These are phyloP conservation scores for Pseudonectria buxi DNA, from an alignment of 2,329 filamentous ascomycete species.

Conservation along the genomic window DNA sequence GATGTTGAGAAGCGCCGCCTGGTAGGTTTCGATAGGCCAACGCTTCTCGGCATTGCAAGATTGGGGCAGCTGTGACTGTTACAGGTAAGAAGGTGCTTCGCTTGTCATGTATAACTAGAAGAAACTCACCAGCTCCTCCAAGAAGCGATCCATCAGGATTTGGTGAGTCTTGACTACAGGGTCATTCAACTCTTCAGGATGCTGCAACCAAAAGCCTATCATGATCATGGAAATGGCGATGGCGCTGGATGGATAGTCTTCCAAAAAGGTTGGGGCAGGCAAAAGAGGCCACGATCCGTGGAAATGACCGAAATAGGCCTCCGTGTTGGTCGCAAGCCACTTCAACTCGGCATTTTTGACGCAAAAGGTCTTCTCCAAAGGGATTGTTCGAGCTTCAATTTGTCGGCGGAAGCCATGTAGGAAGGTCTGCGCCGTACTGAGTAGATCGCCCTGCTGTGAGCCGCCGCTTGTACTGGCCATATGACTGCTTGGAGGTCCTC, in stretches of 20 bases:
- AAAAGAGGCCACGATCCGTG: slow-evolving; percentile 37
- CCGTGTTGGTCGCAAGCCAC: slow-evolving; percentile 13
- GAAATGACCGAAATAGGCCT: slow-evolving; percentile 33
- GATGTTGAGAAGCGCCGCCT: slow-evolving; percentile 31
- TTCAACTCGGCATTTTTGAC: slow-evolving; percentile 6
- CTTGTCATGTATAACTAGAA: neutral
- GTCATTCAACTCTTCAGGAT: slow-evolving; percentile 19
- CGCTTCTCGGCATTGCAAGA: slow-evolving; percentile 11
- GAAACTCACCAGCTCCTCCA: slow-evolving; percentile 22
- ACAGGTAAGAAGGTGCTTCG: neutral
- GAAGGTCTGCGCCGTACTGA: slow-evolving; percentile 6
- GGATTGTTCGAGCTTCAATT: slow-evolving; percentile 3
- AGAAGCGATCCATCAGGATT: slow-evolving; percentile 24
- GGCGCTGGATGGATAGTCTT: slow-evolving; percentile 21
- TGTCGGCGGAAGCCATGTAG: slow-evolving; percentile 7
- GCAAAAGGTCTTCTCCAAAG: slow-evolving; percentile 6
- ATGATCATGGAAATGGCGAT: slow-evolving; percentile 28
- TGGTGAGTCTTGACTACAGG: slow-evolving; percentile 26
- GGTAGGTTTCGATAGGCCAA: slow-evolving; percentile 27
- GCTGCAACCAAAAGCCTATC: slow-evolving; percentile 33
- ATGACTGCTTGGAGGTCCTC: no score
- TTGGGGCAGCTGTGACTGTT: slow-evolving; percentile 13
- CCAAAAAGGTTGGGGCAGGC: slow-evolving; percentile 29
- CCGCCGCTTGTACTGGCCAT: neutral
- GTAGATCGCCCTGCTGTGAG: neutral